Base-by-base conservation (phyloP, 768 basidiomycete species). In the Pleurotus citrinopileatus region DNA sequence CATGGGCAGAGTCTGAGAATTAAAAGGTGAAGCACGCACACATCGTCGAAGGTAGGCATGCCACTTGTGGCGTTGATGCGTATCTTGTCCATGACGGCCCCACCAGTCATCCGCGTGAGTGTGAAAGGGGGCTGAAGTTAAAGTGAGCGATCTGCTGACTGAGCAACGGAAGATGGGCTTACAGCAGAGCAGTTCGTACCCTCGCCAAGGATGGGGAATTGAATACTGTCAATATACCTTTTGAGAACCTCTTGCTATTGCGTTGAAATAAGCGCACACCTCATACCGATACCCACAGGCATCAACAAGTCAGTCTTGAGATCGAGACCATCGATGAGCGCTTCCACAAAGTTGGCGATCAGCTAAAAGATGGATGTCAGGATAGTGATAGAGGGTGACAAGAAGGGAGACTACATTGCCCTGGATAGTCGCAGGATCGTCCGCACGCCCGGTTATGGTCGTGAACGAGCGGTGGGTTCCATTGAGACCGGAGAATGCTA, bases 401-500 rank as follows among this genome's bases (percentile, higher is more conserved):
- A 27, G 27, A 12, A 37, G 3, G 19, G 46, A 32, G 34, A 55
- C 2, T 47, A 65, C 62, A 34, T 58, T 55, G 2, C 57, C 67
- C 22, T 59, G 66, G 10, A 68, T 54, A 50, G 62, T 66, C 15
- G 67, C 67, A 13, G 67, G 66, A 36, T 68, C 67, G 44, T 50
- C 46, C 7, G 57, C n/a, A 4, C 52, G 28, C 23, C 55, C 58
- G 15, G 65, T 66, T 37, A 62, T 62, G 3, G 64, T 66, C 3
- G 62, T 66, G 61, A 64, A 68, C 2, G 67, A 66, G 12, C 66
- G 57, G 36, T 68, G 67, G 4, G 65, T 68, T 38, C 55, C 42
- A 52, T 68, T 67, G 4, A 59, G 60, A 2, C 64, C 67, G 5
- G 67, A 67, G 53, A 68, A 59, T 3, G 67, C 67, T n/a, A 68